These are phyloP conservation scores for Wickerhamomyces alni DNA, from an alignment of 805 yeast species.

Conservation along the genomic window DNA sequence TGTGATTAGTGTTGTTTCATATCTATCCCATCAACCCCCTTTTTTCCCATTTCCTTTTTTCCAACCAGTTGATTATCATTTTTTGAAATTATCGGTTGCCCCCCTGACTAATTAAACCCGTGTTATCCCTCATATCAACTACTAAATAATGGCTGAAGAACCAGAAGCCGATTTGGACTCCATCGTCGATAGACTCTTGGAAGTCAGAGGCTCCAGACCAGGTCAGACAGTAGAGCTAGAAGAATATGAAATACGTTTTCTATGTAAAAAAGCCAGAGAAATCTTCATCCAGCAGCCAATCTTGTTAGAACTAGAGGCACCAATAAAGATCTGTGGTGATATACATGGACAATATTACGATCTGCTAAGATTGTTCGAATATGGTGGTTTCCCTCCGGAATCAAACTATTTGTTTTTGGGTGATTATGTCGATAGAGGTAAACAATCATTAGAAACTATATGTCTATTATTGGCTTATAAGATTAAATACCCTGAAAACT, in stretches of 20 bases:
- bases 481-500: slow-evolving; percentile 97
- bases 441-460: slow-evolving; percentile 93
- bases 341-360: slow-evolving; percentile 98
- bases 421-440: slow-evolving; percentile 98
- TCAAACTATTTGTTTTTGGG: slow-evolving; percentile 94
- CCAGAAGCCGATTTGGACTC: slow-evolving; percentile 94
- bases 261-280: slow-evolving; percentile 97
- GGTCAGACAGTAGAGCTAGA: slow-evolving; percentile 93
- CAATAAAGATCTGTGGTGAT: slow-evolving; percentile 93
- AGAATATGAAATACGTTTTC: slow-evolving; percentile 90
- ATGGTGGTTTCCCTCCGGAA: slow-evolving; percentile 99
- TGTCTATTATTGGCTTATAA: slow-evolving; percentile 91
- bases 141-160: slow-evolving; percentile 31
- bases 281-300: slow-evolving; percentile 98
- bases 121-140: background rate
- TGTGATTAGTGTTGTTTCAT: too few species aligned
- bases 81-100: background rate
- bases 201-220: slow-evolving; percentile 97
- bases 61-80: too few species aligned
- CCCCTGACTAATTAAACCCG: background rate
- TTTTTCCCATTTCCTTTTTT: too few species aligned
- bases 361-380: slow-evolving; percentile 88
- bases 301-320: slow-evolving; percentile 91
- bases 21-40: too few species aligned
- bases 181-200: slow-evolving; percentile 91